Evolutionary conservation across 139 green algal species (phyloP).

Genomic region (Trebouxia sp.): DNA sequence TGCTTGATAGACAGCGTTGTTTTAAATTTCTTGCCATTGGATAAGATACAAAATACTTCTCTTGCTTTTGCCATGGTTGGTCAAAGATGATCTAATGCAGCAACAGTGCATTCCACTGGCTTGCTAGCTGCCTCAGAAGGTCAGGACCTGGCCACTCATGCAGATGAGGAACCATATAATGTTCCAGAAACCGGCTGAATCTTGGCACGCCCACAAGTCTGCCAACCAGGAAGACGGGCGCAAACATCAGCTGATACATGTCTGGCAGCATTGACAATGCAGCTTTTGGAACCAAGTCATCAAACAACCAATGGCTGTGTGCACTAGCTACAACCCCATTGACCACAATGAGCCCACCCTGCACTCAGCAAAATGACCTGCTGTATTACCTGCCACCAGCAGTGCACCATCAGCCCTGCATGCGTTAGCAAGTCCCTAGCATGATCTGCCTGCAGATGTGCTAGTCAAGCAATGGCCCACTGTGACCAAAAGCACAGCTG

Average conservation of each 20-base stretch:
- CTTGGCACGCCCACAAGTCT: neutral
- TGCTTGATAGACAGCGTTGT: too few species aligned
- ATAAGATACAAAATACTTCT: too few species aligned
- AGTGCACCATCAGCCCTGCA: neutral
- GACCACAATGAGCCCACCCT: neutral
- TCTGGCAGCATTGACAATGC: neutral
- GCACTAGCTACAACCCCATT: neutral
- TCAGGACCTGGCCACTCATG: neutral
- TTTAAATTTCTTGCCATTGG: too few species aligned
- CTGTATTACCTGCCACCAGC: neutral
- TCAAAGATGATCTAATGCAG: too few species aligned
- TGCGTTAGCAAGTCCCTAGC: too few species aligned
- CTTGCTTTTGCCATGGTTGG: too few species aligned
- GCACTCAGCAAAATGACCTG: neutral
- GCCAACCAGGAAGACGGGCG: neutral
- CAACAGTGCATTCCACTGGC: too few species aligned
- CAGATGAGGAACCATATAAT: neutral
- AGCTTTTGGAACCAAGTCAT: neutral
- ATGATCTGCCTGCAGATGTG: too few species aligned
- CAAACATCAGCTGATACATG: neutral
- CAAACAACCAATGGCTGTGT: neutral
- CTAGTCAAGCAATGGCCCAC: too few species aligned
- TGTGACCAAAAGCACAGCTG: too few species aligned
- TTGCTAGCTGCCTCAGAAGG: too few species aligned
- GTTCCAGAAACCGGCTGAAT: neutral